These are phyloP conservation scores for Fagopyrum homotropicum DNA, from an alignment of 148 eudicot genomes.

Conservation along the genomic window DNA sequence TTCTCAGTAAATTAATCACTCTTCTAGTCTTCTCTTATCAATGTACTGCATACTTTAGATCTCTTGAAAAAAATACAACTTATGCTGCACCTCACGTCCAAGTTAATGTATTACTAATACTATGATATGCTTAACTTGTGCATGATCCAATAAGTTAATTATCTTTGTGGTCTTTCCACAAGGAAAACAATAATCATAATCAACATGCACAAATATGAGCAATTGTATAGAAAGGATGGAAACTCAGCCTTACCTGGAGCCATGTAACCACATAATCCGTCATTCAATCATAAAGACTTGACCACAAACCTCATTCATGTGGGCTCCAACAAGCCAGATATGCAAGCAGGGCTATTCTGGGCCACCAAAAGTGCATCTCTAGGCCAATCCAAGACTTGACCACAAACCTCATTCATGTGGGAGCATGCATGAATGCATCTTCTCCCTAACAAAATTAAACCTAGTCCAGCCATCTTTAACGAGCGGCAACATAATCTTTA, in stretches of 20 bases:
- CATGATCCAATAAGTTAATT: too few species aligned
- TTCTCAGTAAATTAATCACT: not conserved
- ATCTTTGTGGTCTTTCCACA: constrained; percentile 20
- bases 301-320: not conserved
- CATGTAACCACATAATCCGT: constrained; percentile 18
- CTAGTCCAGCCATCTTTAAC: not conserved
- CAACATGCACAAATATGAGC: not conserved
- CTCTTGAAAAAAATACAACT: too few species aligned
- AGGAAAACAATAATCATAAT: not conserved
- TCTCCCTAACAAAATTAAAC: not conserved
- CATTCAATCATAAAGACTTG: not conserved
- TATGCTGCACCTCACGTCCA: not conserved
- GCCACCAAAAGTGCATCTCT: constrained; percentile 5
- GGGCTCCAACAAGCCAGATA: not conserved
- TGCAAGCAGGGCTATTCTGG: not conserved
- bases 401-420: too few species aligned
- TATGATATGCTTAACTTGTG: too few species aligned
- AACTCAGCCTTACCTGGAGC: constrained; percentile 20
- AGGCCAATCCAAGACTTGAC: not conserved
- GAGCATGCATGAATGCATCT: too few species aligned
- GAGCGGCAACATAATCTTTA: not conserved
- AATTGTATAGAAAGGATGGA: not conserved
- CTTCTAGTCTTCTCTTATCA: not conserved
- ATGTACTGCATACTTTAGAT: not conserved
- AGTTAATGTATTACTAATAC: too few species aligned